These are phyloP conservation scores for Tubosaeta sp. DNA, from an alignment of 768 basidiomycete species.

Conservation along the genomic window DNA sequence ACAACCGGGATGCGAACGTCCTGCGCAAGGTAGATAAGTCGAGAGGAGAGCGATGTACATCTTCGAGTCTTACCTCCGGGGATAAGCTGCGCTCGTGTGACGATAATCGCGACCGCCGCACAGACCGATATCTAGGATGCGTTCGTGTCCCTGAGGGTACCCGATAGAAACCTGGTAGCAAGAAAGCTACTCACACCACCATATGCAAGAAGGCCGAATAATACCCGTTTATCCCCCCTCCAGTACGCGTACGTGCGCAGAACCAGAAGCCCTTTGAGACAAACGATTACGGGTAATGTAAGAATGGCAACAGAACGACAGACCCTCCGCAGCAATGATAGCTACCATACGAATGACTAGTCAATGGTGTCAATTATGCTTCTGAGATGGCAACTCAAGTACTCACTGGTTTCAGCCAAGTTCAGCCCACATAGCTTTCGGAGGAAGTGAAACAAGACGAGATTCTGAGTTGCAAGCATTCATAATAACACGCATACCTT, in stretches of 20 bases:
- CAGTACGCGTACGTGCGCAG: conserved; percentile 21
- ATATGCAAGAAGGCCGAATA: conserved; percentile 12
- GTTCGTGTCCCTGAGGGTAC: neutral
- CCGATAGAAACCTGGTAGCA: neutral
- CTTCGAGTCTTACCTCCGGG: neutral
- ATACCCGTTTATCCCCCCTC: conserved; percentile 8
- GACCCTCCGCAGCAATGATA: conserved; percentile 11
- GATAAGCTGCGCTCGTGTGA: conserved; percentile 4
- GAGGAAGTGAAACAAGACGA: neutral
- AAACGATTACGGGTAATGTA: neutral
- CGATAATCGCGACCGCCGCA: conserved; percentile 2
- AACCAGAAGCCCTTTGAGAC: conserved; percentile 10
- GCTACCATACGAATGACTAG: conserved; percentile 9
- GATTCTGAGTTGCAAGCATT: neutral
- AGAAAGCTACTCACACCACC: conserved; percentile 2
- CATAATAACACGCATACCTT: neutral
- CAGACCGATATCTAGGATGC: conserved; percentile 4
- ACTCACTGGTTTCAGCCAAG: conserved; percentile 9
- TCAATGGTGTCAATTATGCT: neutral
- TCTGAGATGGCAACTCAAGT: neutral
- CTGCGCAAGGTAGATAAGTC: neutral
- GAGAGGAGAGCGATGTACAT: neutral
- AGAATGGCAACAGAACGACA: neutral
- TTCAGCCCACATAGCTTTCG: neutral
- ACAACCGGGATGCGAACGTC: neutral